Conservation (phyloP, 2,329 filamentous ascomycete genomes). For the Fusarium hostae region DNA sequence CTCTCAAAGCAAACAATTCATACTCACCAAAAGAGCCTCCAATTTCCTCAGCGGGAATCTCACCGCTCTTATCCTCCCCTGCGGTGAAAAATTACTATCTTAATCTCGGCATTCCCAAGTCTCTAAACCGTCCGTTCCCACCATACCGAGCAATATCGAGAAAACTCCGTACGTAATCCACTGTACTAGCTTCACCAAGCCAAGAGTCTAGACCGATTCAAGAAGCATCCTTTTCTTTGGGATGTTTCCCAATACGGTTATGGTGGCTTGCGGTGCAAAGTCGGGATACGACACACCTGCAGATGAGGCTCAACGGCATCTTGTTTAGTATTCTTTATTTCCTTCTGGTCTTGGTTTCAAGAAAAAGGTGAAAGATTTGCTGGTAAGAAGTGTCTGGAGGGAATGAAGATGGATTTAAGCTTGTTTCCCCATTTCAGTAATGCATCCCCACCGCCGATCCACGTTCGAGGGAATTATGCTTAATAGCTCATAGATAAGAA, state of each 20-base stretch:
- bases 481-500: constrained; percentile 30
- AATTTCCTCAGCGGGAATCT: not conserved
- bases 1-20: not conserved
- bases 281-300: constrained; percentile 10
- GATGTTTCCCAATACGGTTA: not conserved
- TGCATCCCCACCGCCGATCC: constrained; percentile 16
- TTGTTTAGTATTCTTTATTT: not conserved
- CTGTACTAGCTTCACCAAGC: constrained; percentile 9
- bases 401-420: not conserved
- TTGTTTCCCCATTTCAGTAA: constrained; percentile 17
- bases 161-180: constrained; percentile 25
- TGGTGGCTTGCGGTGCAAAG: constrained; percentile 8
- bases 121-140: constrained; percentile 5
- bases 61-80: not conserved
- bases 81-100: not conserved
- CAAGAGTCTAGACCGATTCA: constrained; percentile 12
- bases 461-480: constrained; percentile 16
- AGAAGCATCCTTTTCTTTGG: constrained; percentile 5
- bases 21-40: accelerated
- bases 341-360: too few relatives aligned
- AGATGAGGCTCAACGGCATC: constrained; percentile 24
- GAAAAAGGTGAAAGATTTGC: too few relatives aligned
- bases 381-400: too few relatives aligned
- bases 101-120: not conserved
- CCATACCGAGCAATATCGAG: constrained; percentile 27